These are phyloP conservation scores for Trametes sp. DNA, from an alignment of 1,284 basidiomycete genomes.

Conservation along the genomic window DNA sequence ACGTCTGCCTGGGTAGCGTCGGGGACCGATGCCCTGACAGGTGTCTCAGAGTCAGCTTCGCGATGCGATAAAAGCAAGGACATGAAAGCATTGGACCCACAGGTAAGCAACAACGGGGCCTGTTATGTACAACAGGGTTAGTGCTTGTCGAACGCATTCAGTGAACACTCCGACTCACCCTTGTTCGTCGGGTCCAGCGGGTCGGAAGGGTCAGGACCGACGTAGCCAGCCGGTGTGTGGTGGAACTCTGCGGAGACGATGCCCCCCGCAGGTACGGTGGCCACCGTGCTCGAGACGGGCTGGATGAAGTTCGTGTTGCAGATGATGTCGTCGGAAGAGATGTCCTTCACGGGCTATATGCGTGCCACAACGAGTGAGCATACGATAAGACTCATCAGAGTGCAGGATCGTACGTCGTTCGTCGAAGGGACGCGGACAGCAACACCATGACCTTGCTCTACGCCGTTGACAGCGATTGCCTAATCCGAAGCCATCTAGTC, in stretches of 20 bases:
- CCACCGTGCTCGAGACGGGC: conserved; percentile 57
- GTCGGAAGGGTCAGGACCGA: conserved; percentile 53
- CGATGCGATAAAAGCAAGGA: not conserved
- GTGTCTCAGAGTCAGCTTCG: not conserved
- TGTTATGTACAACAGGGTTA: not conserved
- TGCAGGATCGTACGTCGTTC: conserved; percentile 40
- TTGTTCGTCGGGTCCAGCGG: conserved; percentile 62
- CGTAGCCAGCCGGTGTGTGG: conserved; percentile 55
- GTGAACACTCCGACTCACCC: conserved; percentile 24
- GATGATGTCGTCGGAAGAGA: conserved; percentile 61
- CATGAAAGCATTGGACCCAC: conserved; percentile 38
- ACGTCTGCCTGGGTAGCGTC: conserved; percentile 53
- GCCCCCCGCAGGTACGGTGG: conserved; percentile 59
- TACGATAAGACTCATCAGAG: not conserved
- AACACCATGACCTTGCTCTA: conserved; percentile 47
- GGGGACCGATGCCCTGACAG: conserved; percentile 55
- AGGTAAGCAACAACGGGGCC: conserved; percentile 63
- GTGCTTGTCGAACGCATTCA: not conserved
- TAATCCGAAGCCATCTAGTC: conserved; percentile 18
- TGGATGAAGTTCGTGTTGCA: conserved; percentile 69
- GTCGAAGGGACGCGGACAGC: conserved; percentile 49
- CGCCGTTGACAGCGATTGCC: conserved; percentile 46
- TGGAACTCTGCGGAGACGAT: conserved; percentile 62
- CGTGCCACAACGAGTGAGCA: not conserved
- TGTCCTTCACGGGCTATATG: conserved; percentile 57